These are phyloP conservation scores for Beauveria caledonica DNA, from an alignment of 2,329 filamentous ascomycete species.

Conservation along the genomic window DNA sequence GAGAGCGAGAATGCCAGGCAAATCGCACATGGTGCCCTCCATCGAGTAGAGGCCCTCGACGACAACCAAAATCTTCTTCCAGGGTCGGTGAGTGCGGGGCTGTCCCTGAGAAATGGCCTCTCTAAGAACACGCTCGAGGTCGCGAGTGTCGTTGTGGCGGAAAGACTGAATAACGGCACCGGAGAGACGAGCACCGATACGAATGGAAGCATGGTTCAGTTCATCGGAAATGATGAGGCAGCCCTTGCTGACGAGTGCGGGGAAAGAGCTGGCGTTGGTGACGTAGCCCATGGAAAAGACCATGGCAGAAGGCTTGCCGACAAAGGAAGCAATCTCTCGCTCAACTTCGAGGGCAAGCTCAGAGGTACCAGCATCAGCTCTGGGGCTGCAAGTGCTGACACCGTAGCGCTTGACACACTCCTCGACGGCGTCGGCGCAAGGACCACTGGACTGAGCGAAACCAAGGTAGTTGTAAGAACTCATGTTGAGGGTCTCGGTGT, in stretches of 20 bases:
- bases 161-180: conserved; percentile 93
- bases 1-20: conserved; percentile 78
- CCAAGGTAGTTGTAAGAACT: conserved; percentile 99
- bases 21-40: conserved; percentile 97
- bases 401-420: conserved; percentile 78
- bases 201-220: conserved; percentile 95
- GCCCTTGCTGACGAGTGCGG: conserved; percentile 84
- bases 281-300: conserved; percentile 99
- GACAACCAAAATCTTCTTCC: conserved; percentile 97
- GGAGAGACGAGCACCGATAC: conserved; percentile 86
- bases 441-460: conserved; percentile 94
- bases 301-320: conserved; percentile 91
- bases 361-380: conserved; percentile 75
- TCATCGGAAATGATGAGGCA: conserved; percentile 94
- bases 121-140: conserved; percentile 77
- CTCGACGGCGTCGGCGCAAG: conserved; percentile 90
- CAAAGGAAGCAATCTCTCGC: conserved; percentile 78
- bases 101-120: conserved; percentile 95
- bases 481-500: conserved; percentile 93
- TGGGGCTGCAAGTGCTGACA: conserved; percentile 71
- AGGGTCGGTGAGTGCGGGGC: conserved; percentile 93
- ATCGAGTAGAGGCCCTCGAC: conserved; percentile 98
- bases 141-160: conserved; percentile 92
- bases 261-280: conserved; percentile 89
- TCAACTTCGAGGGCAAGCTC: conserved; percentile 88